Base-by-base conservation (phyloP, 306 rosid species). In the Malus asiatica region DNA sequence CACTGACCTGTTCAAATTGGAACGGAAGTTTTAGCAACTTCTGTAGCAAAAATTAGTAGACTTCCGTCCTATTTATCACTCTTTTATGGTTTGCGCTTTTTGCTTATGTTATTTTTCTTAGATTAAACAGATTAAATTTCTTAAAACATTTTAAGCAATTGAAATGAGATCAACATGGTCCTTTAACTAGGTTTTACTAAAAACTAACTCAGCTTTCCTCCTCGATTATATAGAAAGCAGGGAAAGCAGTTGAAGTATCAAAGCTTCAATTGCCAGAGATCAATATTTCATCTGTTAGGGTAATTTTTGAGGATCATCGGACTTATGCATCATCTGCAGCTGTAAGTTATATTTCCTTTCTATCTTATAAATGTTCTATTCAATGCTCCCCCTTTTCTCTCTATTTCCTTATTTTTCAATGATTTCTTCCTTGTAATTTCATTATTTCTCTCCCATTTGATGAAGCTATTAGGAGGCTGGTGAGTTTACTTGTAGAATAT, bases 241-340 rank as follows among this genome's bases (percentile, higher is more conserved):
- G 99, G 77, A 88, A 80, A 77, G 76, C 86, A 16, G 81, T 84
- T 85, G 96, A 96, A 88, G 92, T 96, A 66, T 68, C 86, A 78
- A 92, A 89, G 76, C 98, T 96, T 76, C 90, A 87, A 77, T 81
- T 96, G 83, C 99, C 99, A 58, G 87, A 85, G 82, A 86, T 96
- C 80, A 92, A 90, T 83, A 77, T 88, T 68, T 87, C 99, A 60
- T 89, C 97, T 2, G 90, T 92, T 76, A 89, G 86, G 90, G 86
- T 96, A 72, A 67, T 89, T 73, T 92, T 82, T 77, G 99, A 96
- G 83, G 99, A 96, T 80, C 85, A 90, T 83, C 96, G 97, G 74
- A 96, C 99, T 55, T 96, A 87, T 89, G 97, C 97, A 72, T 89
- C 97, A n/a, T 76, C 87, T 73, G 82, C 90, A 53, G 96, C 90